These are phyloP conservation scores for Piper longum DNA, from an alignment of 164 flowering plant genomes.

Conservation along the genomic window DNA sequence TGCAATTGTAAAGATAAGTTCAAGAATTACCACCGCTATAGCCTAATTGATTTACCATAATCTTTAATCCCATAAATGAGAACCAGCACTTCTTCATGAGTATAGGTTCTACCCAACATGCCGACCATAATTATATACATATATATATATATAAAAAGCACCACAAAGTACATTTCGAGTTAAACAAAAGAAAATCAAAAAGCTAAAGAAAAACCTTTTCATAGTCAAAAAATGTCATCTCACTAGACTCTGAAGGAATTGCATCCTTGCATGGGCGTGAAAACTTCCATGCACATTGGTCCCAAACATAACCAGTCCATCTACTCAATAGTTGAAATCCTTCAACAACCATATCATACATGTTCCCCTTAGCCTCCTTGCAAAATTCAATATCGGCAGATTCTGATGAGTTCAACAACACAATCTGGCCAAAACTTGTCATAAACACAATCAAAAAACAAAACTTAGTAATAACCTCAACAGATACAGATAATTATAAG, in stretches of 20 bases:
- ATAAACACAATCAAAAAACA: too few relatives aligned
- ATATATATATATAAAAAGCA: too few relatives aligned
- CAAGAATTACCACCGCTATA: too few relatives aligned
- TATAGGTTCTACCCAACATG: too few relatives aligned
- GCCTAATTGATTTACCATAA: too few relatives aligned
- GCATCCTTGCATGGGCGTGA: slow-evolving; percentile 94
- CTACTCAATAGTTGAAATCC: slow-evolving; percentile 94
- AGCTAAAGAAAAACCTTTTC: slow-evolving; percentile 50
- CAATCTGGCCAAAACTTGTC: slow-evolving; percentile 34
- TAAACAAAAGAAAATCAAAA: too few relatives aligned
- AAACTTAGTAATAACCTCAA: background rate
- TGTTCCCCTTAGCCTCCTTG: slow-evolving; percentile 88
- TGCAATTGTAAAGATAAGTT: too few relatives aligned
- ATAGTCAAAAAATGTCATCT: slow-evolving; percentile 64
- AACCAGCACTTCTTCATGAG: too few relatives aligned
- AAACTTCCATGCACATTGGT: slow-evolving; percentile 99
- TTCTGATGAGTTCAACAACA: slow-evolving; percentile 64
- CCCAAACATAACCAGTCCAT: slow-evolving; percentile 95
- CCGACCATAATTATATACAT: too few relatives aligned
- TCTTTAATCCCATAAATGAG: too few relatives aligned
- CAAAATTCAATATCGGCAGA: slow-evolving; percentile 73
- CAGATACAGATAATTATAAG: background rate
- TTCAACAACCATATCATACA: slow-evolving; percentile 96
- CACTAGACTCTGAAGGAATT: slow-evolving; percentile 35
- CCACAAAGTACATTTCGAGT: too few relatives aligned